Base-by-base conservation (phyloP, 2,329 filamentous ascomycete species). In the Exophiala viscosa region DNA sequence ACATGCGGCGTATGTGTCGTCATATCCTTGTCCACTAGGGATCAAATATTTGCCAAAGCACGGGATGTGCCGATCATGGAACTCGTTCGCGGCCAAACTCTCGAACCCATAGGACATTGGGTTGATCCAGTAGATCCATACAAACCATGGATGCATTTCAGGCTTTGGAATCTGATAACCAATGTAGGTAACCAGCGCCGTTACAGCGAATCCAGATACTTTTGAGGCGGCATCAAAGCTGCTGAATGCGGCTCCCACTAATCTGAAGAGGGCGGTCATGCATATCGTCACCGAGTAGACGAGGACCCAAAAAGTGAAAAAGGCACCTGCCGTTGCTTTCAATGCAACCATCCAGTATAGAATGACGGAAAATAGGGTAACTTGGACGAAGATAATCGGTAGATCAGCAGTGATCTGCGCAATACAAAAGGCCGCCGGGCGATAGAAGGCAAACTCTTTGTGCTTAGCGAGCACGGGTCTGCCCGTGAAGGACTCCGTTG, bases 281-380 rank as follows among this genome's bases (percentile, higher is more conserved):
- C 71, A 75, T 64, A 84, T 77, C 0, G 79, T 76, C 0, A 73
- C 73, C 0, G 73, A 64, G 32, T 82, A 69, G 0, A 83, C 62
- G 8, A 82, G 13, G 14, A 60, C 54, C 79, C 79, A 85, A 60
- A 77, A 84, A 0, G 81, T 84, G 61, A 87, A 85, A 69, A 85
- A 86, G 0, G 73, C 69, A 0, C 63, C 71, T 0, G 82, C 82
- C 0, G 71, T 68, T 38, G 66, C 65, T 3, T 74, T 77, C 18
- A 86, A 67, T 0, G 79, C 79, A 11, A 78, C 77, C 82, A 86
- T 84, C 58, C 84, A 87, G 67, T 86, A 86, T 0, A 83, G 54
- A 0, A 84, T 72, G 0, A 87, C 6, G 1, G 76, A 71, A 57
- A 86, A 87, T 0, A 71, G 67, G 0, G 76, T 73, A 13, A 86